Percentiles rank a stretch among this genome's conserved stretches.
phyloP scores from a whole-genome alignment of 2,329 filamentous ascomycete genomes.

The Colletotrichum sp. region DNA sequence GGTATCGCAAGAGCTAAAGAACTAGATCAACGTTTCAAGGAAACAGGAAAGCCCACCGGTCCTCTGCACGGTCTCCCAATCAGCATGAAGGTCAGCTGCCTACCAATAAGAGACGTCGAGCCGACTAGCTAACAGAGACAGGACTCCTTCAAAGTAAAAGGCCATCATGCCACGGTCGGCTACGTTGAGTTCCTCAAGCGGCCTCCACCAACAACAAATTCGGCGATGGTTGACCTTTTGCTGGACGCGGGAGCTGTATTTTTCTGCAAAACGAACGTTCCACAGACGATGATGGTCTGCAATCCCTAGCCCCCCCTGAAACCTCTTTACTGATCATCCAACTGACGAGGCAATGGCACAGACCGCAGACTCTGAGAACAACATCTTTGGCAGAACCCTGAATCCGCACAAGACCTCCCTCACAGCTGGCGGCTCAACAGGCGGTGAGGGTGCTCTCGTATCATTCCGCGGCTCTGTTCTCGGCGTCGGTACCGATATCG shows the following conservation, averaged over 20 bases:
- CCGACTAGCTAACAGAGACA: conserved; percentile 42
- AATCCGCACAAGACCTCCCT: conserved; percentile 67
- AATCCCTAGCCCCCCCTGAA: neutral
- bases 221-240: conserved; percentile 62
- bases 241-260: conserved; percentile 66
- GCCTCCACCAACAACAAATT: conserved; percentile 57
- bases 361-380: conserved; percentile 67
- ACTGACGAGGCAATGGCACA: neutral
- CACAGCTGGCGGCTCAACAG: conserved; percentile 68
- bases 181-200: conserved; percentile 58
- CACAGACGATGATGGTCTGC: conserved; percentile 55
- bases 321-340: too few relatives aligned
- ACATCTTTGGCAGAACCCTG: conserved; percentile 51
- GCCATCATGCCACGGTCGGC: conserved; percentile 57
- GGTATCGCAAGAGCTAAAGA: conserved; percentile 47
- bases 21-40: conserved; percentile 48
- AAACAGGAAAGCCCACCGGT: conserved; percentile 50
- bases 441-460: conserved; percentile 55
- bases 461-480: conserved; percentile 45
- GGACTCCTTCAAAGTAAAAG: conserved; percentile 63
- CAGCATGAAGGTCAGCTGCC: conserved; percentile 27
- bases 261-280: conserved; percentile 75
- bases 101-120: neutral
- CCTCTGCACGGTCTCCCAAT: conserved; percentile 68
- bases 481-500: conserved; percentile 48